A percentile compares a stretch with the other conserved stretches of the same genome.
Conservation (phyloP, 148 eudicot genomes). For the Fagopyrum homotropicum region DNA sequence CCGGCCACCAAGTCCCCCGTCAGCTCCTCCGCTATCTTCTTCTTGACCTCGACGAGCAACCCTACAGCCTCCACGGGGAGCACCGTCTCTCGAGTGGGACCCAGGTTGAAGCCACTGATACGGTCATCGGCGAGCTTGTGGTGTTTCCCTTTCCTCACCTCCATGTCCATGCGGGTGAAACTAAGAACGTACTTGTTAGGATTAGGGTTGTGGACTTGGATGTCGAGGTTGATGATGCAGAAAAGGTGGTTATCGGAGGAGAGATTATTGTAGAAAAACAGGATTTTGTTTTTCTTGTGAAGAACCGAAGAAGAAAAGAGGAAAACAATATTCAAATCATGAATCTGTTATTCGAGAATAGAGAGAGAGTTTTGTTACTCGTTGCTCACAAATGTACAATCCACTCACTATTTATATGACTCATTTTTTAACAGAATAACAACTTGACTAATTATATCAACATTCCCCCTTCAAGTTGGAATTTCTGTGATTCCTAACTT, state of each 20-base stretch:
- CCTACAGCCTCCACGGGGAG: neutral
- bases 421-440: too few relatives aligned
- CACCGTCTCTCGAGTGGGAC: neutral
- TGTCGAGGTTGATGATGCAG: conserved; percentile 11
- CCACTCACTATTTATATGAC: too few relatives aligned
- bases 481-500: too few relatives aligned
- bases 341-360: too few relatives aligned
- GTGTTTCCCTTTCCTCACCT: conserved; percentile 5
- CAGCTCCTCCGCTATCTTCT: neutral
- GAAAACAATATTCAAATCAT: too few relatives aligned
- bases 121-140: neutral
- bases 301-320: too few relatives aligned
- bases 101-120: neutral
- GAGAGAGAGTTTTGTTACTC: too few relatives aligned
- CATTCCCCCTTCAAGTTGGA: too few relatives aligned
- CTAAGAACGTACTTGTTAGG: neutral
- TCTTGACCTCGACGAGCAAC: neutral
- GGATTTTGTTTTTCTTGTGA: too few relatives aligned
- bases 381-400: too few relatives aligned
- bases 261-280: too few relatives aligned
- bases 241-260: conserved; percentile 19
- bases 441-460: too few relatives aligned
- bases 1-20: neutral
- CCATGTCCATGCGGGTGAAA: neutral
- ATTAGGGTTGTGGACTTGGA: conserved; percentile 15